Conservation (phyloP, 345 rosid species). For the Lepidium sativum region DNA sequence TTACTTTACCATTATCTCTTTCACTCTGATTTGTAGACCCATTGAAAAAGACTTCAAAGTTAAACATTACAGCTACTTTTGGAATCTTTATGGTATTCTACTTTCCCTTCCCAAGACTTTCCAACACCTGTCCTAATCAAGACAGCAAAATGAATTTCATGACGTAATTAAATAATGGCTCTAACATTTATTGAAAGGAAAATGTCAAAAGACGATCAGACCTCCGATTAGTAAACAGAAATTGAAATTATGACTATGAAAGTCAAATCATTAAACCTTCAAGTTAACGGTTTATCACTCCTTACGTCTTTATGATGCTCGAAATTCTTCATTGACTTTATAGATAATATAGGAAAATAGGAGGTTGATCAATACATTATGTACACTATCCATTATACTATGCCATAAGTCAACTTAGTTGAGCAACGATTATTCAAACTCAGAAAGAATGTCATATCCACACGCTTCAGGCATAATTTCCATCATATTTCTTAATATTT, state of each 20-base stretch:
- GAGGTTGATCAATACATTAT: neutral
- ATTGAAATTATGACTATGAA: too few relatives aligned
- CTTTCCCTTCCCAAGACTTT: slow-evolving; percentile 4
- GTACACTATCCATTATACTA: neutral
- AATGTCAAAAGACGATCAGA: neutral
- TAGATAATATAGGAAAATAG: neutral
- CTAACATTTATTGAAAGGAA: neutral
- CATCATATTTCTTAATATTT: neutral
- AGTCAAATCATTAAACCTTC: neutral
- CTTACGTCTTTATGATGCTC: neutral
- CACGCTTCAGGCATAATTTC: neutral
- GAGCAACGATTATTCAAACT: slow-evolving; percentile 3
- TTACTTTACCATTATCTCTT: neutral
- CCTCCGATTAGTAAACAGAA: too few relatives aligned
- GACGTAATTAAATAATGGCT: neutral
- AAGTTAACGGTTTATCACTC: neutral
- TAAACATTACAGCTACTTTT: neutral
- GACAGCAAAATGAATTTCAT: slow-evolving; percentile 7
- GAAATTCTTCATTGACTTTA: neutral
- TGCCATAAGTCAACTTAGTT: neutral
- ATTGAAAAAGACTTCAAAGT: neutral
- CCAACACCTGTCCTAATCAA: slow-evolving; percentile 5
- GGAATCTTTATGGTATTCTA: slow-evolving; percentile 11
- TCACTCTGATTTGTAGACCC: slow-evolving; percentile 6
- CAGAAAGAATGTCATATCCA: neutral